phyloP scores from a whole-genome alignment of 805 yeast genomes.

The Nakazawaea pomicola region DNA sequence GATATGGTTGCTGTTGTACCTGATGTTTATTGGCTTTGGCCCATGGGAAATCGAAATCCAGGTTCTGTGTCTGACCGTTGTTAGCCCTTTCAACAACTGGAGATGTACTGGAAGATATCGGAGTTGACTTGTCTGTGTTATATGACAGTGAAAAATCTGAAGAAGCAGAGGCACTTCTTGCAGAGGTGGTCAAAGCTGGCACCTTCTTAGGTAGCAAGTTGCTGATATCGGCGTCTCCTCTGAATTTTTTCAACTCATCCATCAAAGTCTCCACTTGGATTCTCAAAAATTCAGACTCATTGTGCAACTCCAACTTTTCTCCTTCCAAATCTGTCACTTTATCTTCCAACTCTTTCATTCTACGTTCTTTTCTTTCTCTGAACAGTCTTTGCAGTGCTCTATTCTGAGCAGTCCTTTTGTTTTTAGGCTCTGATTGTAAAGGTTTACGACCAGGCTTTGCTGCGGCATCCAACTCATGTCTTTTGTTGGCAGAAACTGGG shows the following conservation, averaged over 20 bases:
- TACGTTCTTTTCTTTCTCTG: conserved; percentile 87
- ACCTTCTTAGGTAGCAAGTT: conserved; percentile 13
- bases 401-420: conserved; percentile 92
- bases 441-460: conserved; percentile 80
- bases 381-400: conserved; percentile 98
- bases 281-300: conserved; percentile 70
- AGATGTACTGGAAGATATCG: conserved; percentile 1
- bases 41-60: conserved; percentile 57
- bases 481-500: conserved; percentile 5
- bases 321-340: conserved; percentile 70
- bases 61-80: no score
- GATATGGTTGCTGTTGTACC: not conserved
- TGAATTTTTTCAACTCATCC: conserved; percentile 60
- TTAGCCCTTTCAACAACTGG: conserved; percentile 14
- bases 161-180: not conserved
- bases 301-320: conserved; percentile 59
- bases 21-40: conserved; percentile 20
- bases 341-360: conserved; percentile 79
- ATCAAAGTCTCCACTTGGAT: conserved; percentile 73
- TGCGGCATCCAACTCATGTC: conserved; percentile 9
- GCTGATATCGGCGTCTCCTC: conserved; percentile 26
- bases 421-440: conserved; percentile 63
- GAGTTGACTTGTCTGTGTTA: conserved; percentile 3
- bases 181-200: conserved; percentile 8
- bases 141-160: conserved; percentile 3